Evolutionary conservation across 345 rosid genomes (phyloP), one percentile per base, ranked within the genome.

Genomic region (Pistacia integerrima): DNA sequence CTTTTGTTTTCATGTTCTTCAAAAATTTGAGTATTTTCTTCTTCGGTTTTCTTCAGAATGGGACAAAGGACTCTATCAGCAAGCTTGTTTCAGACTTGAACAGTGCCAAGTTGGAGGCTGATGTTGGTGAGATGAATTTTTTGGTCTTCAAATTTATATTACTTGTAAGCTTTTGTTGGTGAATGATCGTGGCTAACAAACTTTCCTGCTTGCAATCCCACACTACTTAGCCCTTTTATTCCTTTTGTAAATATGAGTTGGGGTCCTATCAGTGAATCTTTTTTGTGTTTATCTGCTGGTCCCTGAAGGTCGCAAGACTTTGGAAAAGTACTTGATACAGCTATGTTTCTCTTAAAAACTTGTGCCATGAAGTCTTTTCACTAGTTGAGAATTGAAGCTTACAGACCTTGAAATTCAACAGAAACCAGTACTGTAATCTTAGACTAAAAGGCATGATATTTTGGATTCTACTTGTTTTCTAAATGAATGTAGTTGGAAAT

Each of bases 51-150:
- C 5, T 79, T 17, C 78, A 96, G 99, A 96, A 96, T 80, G 98
- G 99, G 77, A 92, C 97, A 55, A 96, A 92, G 75, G 95, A 96
- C 73, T 88, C 98, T 79, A 92, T 93, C 69, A 80, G 79, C 57
- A 96, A 93, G 91, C 97, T 96, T 82, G 88, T 96, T 79, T 85
- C 95, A 62, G 99, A 96, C 80, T 85, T 96, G 86, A 96, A 93
- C 85, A 81, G 69, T 76, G 90, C 94, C 13, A 88, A 83, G 71
- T 84, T 93, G 94, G 99, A 93, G 88, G 56, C 88, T 67, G 97
- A 96, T 87, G 99, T 93, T 35, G 99, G 98, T 91, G 80, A 87
- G 93, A 72, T 72, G 17, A 48, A 69, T 30, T 30, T 38, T 78
- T 49, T 66, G 22, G 35, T 59, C 14, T 20, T 65, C 12, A 51